Conservation (phyloP, 2,329 filamentous ascomycete genomes). For the Paracoccidioides lutzii region DNA sequence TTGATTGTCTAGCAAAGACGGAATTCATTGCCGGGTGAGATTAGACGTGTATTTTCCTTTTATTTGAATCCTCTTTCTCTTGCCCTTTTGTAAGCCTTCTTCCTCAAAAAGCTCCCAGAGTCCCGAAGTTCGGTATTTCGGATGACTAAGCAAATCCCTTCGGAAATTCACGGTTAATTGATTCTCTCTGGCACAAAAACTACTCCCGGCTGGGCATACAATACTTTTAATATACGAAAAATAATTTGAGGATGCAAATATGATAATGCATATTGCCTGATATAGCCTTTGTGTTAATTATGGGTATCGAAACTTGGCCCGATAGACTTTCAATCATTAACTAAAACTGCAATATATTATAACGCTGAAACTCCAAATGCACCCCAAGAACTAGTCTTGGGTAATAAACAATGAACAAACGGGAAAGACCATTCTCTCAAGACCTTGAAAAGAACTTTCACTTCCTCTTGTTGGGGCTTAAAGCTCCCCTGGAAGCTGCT, state of each 20-base stretch:
- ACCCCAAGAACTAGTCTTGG: slow-evolving; percentile 14
- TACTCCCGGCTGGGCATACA: slow-evolving; percentile 19
- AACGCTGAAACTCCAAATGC: not conserved
- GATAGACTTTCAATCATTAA: not conserved
- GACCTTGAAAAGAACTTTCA: slow-evolving; percentile 27
- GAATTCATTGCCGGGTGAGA: not conserved
- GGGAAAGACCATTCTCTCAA: slow-evolving; percentile 18
- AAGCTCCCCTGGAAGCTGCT: slow-evolving; percentile 10
- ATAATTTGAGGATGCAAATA: not conserved
- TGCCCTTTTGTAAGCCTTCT: not conserved
- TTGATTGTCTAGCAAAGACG: slow-evolving; percentile 17
- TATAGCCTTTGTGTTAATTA: slow-evolving; percentile 13
- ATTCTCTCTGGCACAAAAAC: not conserved
- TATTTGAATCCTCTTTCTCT: not conserved
- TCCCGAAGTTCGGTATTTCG: not conserved
- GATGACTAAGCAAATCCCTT: not conserved
- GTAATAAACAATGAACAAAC: slow-evolving; percentile 11
- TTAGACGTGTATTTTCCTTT: not conserved
- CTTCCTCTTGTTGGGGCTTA: slow-evolving; percentile 24
- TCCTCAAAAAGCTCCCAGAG: not conserved
- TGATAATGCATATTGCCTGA: not conserved
- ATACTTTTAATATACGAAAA: not conserved
- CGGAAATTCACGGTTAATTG: slow-evolving; percentile 3
- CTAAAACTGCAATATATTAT: not conserved
- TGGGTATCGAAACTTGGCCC: slow-evolving; percentile 14